phyloP scores from a whole-genome alignment of 2,329 filamentous ascomycete species.

The Metarhizium robertsii region DNA sequence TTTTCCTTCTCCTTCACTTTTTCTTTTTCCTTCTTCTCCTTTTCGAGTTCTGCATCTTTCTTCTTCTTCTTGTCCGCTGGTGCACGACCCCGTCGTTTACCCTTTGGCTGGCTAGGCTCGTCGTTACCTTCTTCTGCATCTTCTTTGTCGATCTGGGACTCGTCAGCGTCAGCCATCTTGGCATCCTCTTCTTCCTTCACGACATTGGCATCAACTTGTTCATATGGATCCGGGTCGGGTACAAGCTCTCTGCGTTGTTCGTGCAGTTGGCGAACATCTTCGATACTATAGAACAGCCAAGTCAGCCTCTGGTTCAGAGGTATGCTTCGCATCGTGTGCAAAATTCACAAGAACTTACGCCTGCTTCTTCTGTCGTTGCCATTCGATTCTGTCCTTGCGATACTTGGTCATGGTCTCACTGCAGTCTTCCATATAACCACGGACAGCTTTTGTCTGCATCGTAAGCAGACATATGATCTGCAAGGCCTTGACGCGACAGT shows the following conservation, averaged over 20 bases:
- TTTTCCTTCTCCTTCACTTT: no score
- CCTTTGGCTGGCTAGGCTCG: conserved; percentile 51
- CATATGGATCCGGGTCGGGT: conserved; percentile 62
- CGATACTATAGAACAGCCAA: conserved; percentile 37
- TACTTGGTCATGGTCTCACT: conserved; percentile 90
- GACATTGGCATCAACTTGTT: conserved; percentile 40
- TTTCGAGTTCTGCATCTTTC: conserved; percentile 42
- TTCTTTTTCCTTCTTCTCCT: conserved; percentile 60
- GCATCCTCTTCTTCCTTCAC: conserved; percentile 44
- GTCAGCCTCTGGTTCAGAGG: conserved; percentile 4
- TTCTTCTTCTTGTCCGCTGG: conserved; percentile 60
- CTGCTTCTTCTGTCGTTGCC: conserved; percentile 67
- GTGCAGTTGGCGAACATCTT: conserved; percentile 62
- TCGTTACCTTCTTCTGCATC: conserved; percentile 60
- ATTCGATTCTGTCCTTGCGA: conserved; percentile 91
- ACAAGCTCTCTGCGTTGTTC: conserved; percentile 64
- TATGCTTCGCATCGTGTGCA: neutral
- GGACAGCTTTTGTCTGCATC: conserved; percentile 75
- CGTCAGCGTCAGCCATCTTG: conserved; percentile 55
- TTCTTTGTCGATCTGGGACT: conserved; percentile 43
- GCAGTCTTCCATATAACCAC: conserved; percentile 84
- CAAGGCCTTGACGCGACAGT: conserved; percentile 68
- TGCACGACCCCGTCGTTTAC: conserved; percentile 49
- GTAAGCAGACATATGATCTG: conserved; percentile 83
- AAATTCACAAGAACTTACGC: conserved; percentile 36